phyloP scores from a whole-genome alignment of 257 asterid species.

The Cruciata laevipes region DNA sequence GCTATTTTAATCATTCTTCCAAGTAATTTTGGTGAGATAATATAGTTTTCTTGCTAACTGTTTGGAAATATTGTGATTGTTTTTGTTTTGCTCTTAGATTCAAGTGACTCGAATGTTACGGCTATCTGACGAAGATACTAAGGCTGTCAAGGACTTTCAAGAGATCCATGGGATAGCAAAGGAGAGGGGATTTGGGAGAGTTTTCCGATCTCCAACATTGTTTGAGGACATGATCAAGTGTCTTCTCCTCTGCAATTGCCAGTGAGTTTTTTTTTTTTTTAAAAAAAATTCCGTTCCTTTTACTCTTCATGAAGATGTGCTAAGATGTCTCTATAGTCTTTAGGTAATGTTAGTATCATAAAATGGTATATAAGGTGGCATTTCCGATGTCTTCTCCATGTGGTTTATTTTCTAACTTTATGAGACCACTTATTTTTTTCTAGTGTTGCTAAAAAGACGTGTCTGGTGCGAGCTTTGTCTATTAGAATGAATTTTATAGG shows the following conservation, averaged over 20 bases:
- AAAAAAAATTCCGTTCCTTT: background rate
- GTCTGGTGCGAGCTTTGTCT: background rate
- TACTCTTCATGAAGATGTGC: background rate
- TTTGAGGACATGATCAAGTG: slow-evolving; percentile 91
- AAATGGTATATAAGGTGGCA: background rate
- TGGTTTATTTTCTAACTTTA: background rate
- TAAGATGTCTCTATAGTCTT: background rate
- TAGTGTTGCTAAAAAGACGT: background rate
- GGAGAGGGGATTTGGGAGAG: slow-evolving; percentile 58
- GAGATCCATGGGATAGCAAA: slow-evolving; percentile 49
- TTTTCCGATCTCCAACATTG: slow-evolving; percentile 81
- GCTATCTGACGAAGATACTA: slow-evolving; percentile 54
- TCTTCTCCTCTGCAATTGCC: slow-evolving; percentile 90
- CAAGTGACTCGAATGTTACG: slow-evolving; percentile 83
- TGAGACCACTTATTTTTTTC: too few relatives aligned
- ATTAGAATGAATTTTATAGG: background rate
- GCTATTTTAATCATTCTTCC: background rate
- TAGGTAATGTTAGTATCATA: background rate
- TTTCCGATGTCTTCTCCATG: too few relatives aligned
- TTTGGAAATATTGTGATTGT: background rate
- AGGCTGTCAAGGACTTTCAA: slow-evolving; percentile 51
- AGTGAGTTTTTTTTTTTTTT: slow-evolving; percentile 41
- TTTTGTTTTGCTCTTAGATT: slow-evolving; percentile 20
- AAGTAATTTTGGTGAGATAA: background rate
- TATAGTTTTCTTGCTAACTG: background rate